Base-by-base conservation (phyloP, 2,329 filamentous ascomycete species). In the Rutstroemia sp. region DNA sequence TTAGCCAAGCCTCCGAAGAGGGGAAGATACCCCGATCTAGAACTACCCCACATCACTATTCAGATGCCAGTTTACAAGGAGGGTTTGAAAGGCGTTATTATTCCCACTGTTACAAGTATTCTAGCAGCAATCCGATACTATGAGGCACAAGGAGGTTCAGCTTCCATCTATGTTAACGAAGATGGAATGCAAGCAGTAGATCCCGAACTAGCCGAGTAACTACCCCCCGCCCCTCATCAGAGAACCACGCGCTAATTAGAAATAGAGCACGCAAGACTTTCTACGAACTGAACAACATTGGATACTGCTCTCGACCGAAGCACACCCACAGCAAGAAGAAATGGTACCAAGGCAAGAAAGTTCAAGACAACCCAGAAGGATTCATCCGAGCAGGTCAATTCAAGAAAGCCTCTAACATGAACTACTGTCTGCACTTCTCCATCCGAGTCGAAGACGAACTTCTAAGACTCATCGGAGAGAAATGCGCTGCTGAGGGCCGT, bases 371-470 rank as follows among this genome's bases (percentile, higher is more conserved):
- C 8, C 55, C 42, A 4, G 55, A 54, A 44, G 73, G 72, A 17
- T 83, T 80, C 63, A 59, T 78, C 17, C 75, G 81, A 41, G 74
- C 74, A 41, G 84, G 84, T 54, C 86, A 86, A 67, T 87, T 87
- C 74, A 87, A 87, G 73, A 87, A 87, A 71, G 83, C 84, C 1
- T 87, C 83, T 27, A 89, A 89, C 72, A 88, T 89, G 85, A 89
- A 88, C 69, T 88, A 83, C 65, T 84, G 78, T 3, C 46, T 67
- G 16, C 61, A 61, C 57, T 56, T 67, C 23, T 61, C 58, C 30
- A 65, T 64, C 51, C 57, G 57, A 46, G 60, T 67, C 19, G 65
- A 67, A 46, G 78, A 80, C 10, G 79, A 79, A 57, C 72, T 89
- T 9, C 50, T 60, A 2, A 34, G 46, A 10, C 41, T 65, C 2